Conservation (phyloP, 2,329 filamentous ascomycete species). For the Septoria linicola region DNA sequence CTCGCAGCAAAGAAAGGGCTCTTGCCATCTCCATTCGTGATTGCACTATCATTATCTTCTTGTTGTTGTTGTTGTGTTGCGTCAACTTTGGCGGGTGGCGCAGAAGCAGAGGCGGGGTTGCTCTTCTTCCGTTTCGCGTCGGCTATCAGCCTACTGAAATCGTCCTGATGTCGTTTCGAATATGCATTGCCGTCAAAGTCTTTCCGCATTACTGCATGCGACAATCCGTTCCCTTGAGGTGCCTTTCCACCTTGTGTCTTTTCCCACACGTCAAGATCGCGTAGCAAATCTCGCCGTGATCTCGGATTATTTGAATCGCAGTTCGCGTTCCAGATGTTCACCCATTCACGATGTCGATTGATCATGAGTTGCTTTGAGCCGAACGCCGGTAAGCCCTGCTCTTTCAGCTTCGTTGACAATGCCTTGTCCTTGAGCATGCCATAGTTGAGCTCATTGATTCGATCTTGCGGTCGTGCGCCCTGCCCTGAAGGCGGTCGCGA, state of each 20-base stretch:
- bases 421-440: conserved; percentile 76
- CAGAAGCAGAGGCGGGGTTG: conserved; percentile 26
- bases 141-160: conserved; percentile 78
- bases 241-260: conserved; percentile 69
- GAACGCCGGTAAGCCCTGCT: conserved; percentile 71
- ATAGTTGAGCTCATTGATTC: conserved; percentile 80
- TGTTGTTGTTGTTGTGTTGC: conserved; percentile 13
- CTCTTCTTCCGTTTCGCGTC: conserved; percentile 63
- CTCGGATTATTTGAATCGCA: conserved; percentile 79
- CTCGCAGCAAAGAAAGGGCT: conserved; percentile 18
- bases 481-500: conserved; percentile 24
- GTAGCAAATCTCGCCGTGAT: conserved; percentile 67
- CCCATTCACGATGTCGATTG: conserved; percentile 84
- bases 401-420: conserved; percentile 76
- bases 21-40: conserved; percentile 22
- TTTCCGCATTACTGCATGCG: conserved; percentile 68
- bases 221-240: conserved; percentile 41
- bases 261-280: conserved; percentile 85
- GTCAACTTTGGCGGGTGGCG: conserved; percentile 14
- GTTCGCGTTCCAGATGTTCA: conserved; percentile 95
- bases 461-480: conserved; percentile 51
- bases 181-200: conserved; percentile 81
- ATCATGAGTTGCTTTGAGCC: conserved; percentile 71
- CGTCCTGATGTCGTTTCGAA: conserved; percentile 67
- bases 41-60: background rate